Evolutionary conservation across 331 rosid genomes (phyloP).

Genomic region (Spiraea crenata): DNA sequence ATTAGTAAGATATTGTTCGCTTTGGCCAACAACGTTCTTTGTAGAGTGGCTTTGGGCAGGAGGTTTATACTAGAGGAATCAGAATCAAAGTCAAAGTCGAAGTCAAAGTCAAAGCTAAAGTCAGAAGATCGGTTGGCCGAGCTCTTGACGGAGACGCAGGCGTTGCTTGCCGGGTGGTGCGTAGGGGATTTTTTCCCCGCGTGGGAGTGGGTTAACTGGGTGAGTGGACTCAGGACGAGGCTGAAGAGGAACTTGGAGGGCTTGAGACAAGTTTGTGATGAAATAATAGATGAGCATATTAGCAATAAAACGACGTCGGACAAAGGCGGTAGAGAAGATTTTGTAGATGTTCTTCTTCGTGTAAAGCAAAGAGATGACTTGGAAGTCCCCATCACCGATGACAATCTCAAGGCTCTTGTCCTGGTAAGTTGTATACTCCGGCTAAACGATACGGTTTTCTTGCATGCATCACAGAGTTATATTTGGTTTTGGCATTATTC

Average conservation of each 20-base stretch:
- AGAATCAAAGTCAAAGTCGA: not conserved
- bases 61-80: slow-evolving; percentile 15
- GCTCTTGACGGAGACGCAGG: slow-evolving; percentile 28
- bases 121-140: slow-evolving; percentile 14
- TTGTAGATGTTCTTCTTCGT: slow-evolving; percentile 35
- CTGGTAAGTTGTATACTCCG: slow-evolving; percentile 19
- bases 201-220: slow-evolving; percentile 30
- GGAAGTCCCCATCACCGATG: slow-evolving; percentile 34
- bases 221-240: slow-evolving; percentile 24
- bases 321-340: slow-evolving; percentile 20
- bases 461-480: too few species aligned
- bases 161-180: slow-evolving; percentile 34
- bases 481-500: too few species aligned
- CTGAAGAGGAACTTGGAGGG: slow-evolving; percentile 24
- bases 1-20: slow-evolving; percentile 20
- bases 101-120: not conserved
- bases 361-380: slow-evolving; percentile 25
- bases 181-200: slow-evolving; percentile 34
- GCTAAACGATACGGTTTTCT: too few species aligned
- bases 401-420: slow-evolving; percentile 39
- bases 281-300: slow-evolving; percentile 26
- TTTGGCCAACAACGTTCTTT: slow-evolving; percentile 35
- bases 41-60: slow-evolving; percentile 35
- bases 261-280: slow-evolving; percentile 28
- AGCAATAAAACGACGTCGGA: not conserved